Percentiles rank a stretch among this genome's conserved stretches.
Evolutionary conservation across 441 rosid genomes (phyloP).

Genomic region (Adansonia rubrostipa): DNA sequence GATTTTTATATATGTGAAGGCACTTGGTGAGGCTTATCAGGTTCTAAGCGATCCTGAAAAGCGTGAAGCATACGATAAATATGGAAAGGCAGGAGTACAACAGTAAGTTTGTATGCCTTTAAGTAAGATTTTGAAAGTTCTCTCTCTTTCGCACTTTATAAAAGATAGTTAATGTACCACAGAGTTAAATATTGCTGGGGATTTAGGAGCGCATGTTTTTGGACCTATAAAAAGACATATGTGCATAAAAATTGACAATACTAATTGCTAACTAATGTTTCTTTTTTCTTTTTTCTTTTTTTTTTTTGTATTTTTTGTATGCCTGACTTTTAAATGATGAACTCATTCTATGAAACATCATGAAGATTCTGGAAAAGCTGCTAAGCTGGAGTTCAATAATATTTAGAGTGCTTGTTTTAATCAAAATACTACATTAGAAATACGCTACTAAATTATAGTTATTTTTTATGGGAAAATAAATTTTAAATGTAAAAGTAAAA

Average conservation of each 20-base stretch:
- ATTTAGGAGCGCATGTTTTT: background rate
- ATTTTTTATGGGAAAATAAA: background rate
- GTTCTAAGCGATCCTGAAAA: slow-evolving; percentile 88
- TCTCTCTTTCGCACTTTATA: background rate
- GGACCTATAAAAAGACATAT: background rate
- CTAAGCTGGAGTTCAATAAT: background rate
- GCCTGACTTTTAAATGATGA: background rate
- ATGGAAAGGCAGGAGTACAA: slow-evolving; percentile 81
- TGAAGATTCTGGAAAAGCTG: background rate
- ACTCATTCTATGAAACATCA: background rate
- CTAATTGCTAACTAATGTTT: background rate
- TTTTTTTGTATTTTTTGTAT: background rate
- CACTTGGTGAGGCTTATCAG: slow-evolving; percentile 96
- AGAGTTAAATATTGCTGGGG: background rate
- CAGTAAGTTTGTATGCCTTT: slow-evolving; percentile 56
- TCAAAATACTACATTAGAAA: background rate
- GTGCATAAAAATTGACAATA: background rate
- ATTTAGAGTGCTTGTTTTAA: background rate
- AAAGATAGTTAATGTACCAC: background rate
- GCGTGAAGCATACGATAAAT: slow-evolving; percentile 83
- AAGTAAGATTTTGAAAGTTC: background rate
- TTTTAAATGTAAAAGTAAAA: background rate
- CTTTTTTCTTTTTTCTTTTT: background rate
- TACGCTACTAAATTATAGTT: background rate
- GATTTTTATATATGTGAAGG: slow-evolving; percentile 44